Evolutionary conservation across 148 eudicot species (phyloP), one percentile per base, ranked within the genome.

Genomic region (Arbutus unedo): DNA sequence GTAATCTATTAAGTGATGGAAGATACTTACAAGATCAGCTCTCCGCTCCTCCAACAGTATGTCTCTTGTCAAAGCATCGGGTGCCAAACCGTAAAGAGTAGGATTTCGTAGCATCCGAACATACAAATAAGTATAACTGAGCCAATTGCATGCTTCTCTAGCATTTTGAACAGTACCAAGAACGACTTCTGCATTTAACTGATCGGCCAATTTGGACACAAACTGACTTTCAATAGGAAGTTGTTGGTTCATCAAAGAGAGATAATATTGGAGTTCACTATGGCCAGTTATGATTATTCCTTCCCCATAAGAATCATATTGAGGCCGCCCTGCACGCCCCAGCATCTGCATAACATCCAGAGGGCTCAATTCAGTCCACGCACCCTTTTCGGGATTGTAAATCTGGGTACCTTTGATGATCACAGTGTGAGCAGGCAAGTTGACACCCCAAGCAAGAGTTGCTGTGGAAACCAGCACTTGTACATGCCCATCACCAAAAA

Each of bases 121-220:
- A 84, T 87, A 93, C 45, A 96, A 84, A 72, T 96, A 96, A 6
- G 98, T 96, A 82, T 96, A 96, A 64, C 87, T 79, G 77, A 96
- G 90, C 98, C 98, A 96, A 80, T 88, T 88, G 85, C 90, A 89
- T 25, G 98, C 98, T 86, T 96, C 98, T 83, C 84, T 91, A 49
- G 98, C 98, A 94, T 96, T 96, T 81, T 94, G 96, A 60, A 94
- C 95, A 25, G 98, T 96, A 14, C 98, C 98, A 55, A 96, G 93
- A 81, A 96, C 98, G 78, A 96, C 91, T 87, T 96, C 98, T 21
- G 98, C 96, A 93, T 96, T 96, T 87, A 96, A 84, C 88, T 94
- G 98, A 88, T 91, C 94, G 70, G 94, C 92, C 85, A 91, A 81
- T 79, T 86, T 90, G n/a, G 94, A 87, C 44, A 91, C 81, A 72